These are phyloP conservation scores for Ormosia semicastrata DNA, from an alignment of 306 rosid genomes.

Conservation along the genomic window DNA sequence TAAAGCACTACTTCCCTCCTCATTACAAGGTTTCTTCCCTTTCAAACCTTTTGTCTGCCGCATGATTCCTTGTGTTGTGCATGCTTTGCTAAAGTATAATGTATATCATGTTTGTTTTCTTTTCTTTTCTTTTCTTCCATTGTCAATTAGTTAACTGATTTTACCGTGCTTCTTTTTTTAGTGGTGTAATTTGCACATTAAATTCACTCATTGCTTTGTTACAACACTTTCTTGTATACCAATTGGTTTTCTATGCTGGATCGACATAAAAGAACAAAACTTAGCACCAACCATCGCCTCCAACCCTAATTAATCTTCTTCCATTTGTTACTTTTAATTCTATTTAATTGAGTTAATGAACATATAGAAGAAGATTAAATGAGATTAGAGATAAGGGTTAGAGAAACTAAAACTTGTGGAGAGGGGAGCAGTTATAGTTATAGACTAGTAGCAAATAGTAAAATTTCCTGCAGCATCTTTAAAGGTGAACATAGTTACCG, in stretches of 20 bases:
- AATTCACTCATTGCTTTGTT: not conserved
- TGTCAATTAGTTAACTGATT: not conserved
- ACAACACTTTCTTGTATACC: not conserved
- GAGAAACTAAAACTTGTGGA: not conserved
- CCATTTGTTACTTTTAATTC: too few relatives aligned
- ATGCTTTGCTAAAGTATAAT: not conserved
- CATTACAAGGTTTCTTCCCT: constrained; percentile 73
- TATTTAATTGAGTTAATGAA: too few relatives aligned
- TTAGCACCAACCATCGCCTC: too few relatives aligned
- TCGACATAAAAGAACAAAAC: too few relatives aligned
- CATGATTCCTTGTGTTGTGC: not conserved
- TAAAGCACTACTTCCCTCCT: constrained; percentile 78
- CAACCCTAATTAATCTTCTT: too few relatives aligned
- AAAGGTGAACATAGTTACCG: not conserved
- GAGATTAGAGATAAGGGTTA: too few relatives aligned
- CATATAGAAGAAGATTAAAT: too few relatives aligned
- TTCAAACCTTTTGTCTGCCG: not conserved
- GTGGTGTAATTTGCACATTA: not conserved
- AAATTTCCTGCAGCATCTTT: not conserved
- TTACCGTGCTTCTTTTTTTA: not conserved
- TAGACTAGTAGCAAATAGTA: not conserved
- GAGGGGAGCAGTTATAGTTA: not conserved
- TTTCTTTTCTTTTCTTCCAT: not conserved
- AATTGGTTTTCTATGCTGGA: not conserved
- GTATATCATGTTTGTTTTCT: not conserved